phyloP scores from a whole-genome alignment of 495 filamentous ascomycete genomes.

The Melanomma pulvis-pyrius region DNA sequence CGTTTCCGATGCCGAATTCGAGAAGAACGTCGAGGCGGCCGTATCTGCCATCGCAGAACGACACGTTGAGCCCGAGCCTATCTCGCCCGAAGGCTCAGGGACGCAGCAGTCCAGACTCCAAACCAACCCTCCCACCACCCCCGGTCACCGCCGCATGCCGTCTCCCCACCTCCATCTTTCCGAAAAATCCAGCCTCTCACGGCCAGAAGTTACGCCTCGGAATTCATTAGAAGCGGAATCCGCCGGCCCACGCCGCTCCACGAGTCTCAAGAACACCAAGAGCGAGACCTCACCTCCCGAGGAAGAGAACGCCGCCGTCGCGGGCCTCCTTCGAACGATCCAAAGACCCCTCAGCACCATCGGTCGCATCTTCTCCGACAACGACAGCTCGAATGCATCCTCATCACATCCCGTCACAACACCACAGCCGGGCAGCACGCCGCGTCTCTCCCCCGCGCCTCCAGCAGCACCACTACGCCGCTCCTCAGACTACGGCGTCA shows the following conservation, averaged over 20 bases:
- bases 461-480: constrained; percentile 29
- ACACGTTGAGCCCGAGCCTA: constrained; percentile 53
- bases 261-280: constrained; percentile 49
- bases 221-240: constrained; percentile 61
- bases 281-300: constrained; percentile 47
- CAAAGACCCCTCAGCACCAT: constrained; percentile 90
- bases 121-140: constrained; percentile 40
- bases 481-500: constrained; percentile 50
- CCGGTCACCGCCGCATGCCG: constrained; percentile 33
- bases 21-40: constrained; percentile 89
- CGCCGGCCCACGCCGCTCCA: constrained; percentile 51
- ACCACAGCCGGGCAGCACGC: constrained; percentile 59
- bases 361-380: constrained; percentile 96
- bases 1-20: constrained; percentile 92
- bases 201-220: constrained; percentile 57
- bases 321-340: constrained; percentile 85
- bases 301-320: constrained; percentile 77
- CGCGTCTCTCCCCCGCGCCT: constrained; percentile 63
- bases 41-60: constrained; percentile 96
- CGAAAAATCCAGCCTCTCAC: constrained; percentile 64
- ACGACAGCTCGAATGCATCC: constrained; percentile 43
- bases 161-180: constrained; percentile 49
- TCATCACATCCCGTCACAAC: constrained; percentile 48
- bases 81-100: constrained; percentile 37
- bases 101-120: constrained; percentile 44